Percentiles rank a stretch among this genome's conserved stretches.
phyloP scores from a whole-genome alignment of 148 eudicot genomes.

The Fagopyrum esculentum region DNA sequence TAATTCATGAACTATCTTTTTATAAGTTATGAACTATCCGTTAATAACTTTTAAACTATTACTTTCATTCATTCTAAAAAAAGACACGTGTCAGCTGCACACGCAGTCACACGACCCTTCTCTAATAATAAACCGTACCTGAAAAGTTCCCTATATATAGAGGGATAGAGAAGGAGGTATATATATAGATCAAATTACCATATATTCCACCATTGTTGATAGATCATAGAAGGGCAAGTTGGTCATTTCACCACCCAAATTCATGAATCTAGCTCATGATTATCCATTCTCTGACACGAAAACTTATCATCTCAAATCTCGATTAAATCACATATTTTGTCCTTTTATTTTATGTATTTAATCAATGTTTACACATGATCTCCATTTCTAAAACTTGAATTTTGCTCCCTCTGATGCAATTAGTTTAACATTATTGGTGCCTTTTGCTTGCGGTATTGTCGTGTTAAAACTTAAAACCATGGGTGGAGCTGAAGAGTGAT shows the following conservation, averaged over 20 bases:
- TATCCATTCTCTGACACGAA: slow-evolving; percentile 8
- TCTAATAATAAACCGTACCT: too few relatives aligned
- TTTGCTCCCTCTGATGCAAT: not conserved
- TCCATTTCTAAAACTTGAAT: not conserved
- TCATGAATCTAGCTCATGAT: not conserved
- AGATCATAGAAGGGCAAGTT: not conserved
- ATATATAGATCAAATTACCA: too few relatives aligned
- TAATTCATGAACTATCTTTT: too few relatives aligned
- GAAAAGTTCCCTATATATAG: too few relatives aligned
- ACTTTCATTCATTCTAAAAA: too few relatives aligned
- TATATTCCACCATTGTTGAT: too few relatives aligned
- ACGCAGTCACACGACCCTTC: too few relatives aligned
- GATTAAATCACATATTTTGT: not conserved
- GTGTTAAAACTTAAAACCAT: not conserved
- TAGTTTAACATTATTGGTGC: not conserved
- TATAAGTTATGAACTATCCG: too few relatives aligned
- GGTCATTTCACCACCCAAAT: not conserved
- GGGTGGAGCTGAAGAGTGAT: not conserved
- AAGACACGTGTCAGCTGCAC: too few relatives aligned
- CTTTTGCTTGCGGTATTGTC: not conserved
- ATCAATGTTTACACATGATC: not conserved
- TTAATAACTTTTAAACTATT: too few relatives aligned
- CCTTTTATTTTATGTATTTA: not conserved
- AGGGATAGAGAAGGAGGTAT: too few relatives aligned
- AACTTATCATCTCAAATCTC: not conserved